These are phyloP conservation scores for Cubamyces lactineus DNA, from an alignment of 768 basidiomycete species.

Conservation along the genomic window DNA sequence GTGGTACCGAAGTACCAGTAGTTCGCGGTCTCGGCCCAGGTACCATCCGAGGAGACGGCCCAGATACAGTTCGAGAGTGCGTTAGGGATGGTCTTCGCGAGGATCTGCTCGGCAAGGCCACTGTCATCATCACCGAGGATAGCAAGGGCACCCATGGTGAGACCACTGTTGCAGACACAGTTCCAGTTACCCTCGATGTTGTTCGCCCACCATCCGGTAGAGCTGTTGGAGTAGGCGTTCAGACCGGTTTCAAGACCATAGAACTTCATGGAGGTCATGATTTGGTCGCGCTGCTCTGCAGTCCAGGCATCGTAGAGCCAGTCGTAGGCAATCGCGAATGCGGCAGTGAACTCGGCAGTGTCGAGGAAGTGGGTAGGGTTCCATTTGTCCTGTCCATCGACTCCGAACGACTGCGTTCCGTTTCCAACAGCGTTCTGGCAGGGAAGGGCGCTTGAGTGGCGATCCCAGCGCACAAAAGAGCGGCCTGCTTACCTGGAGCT, in stretches of 20 bases:
- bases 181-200: conserved; percentile 93
- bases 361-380: conserved; percentile 91
- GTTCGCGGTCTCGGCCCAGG: conserved; percentile 95
- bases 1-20: conserved; percentile 96
- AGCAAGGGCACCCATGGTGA: conserved; percentile 88
- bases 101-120: conserved; percentile 65
- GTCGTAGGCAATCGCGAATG: conserved; percentile 92
- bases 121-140: conserved; percentile 83
- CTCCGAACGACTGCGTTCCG: conserved; percentile 63
- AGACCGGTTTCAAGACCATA: conserved; percentile 74
- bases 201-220: conserved; percentile 75
- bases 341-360: conserved; percentile 81
- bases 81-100: conserved; percentile 71
- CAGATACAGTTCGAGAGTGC: conserved; percentile 78
- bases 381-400: conserved; percentile 67
- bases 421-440: conserved; percentile 77
- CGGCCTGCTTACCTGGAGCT: conserved; percentile 66
- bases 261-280: conserved; percentile 71
- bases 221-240: conserved; percentile 23
- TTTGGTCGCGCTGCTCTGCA: conserved; percentile 64
- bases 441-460: conserved; percentile 1
- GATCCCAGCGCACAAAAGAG: conserved; percentile 7
- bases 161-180: conserved; percentile 90
- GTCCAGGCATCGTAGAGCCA: conserved; percentile 91
- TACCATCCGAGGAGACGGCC: conserved; percentile 72